These are phyloP conservation scores for Zarea fungicola DNA, from an alignment of 2,329 filamentous ascomycete genomes.

Conservation along the genomic window DNA sequence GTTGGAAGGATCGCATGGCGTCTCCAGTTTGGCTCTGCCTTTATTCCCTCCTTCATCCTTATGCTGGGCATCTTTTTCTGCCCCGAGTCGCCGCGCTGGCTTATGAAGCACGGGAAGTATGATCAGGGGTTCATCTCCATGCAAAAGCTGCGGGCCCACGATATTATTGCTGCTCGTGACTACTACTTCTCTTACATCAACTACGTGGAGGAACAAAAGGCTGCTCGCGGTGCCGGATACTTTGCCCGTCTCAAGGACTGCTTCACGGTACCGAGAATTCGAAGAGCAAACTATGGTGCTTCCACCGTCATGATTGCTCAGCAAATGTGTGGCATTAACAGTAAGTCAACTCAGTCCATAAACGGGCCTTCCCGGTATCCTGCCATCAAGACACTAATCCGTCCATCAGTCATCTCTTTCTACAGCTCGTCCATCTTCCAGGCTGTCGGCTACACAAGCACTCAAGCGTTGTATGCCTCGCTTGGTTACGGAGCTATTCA, in stretches of 20 bases:
- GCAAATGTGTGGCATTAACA: conserved; percentile 49
- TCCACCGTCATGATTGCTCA: conserved; percentile 74
- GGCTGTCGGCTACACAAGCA: conserved; percentile 47
- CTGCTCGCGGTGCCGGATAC: conserved; percentile 24
- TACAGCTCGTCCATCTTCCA: conserved; percentile 58
- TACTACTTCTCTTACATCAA: conserved; percentile 45
- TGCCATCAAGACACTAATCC: conserved; percentile 29
- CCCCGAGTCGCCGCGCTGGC: conserved; percentile 58
- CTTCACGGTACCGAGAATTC: conserved; percentile 62
- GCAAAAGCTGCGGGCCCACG: conserved; percentile 41
- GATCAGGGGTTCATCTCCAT: conserved; percentile 52
- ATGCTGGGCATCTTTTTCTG: conserved; percentile 56
- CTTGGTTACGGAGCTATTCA: conserved; percentile 47
- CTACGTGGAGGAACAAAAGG: conserved; percentile 27
- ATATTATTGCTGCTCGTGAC: conserved; percentile 52
- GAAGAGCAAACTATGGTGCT: conserved; percentile 67
- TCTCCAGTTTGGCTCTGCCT: conserved; percentile 57
- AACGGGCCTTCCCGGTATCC: conserved; percentile 40
- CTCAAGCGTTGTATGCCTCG: conserved; percentile 41
- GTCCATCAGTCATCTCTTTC: conserved; percentile 54
- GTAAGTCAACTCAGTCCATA: conserved; percentile 28
- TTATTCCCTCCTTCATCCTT: conserved; percentile 47
- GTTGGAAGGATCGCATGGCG: conserved; percentile 52
- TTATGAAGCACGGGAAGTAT: conserved; percentile 58
- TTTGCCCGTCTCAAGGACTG: conserved; percentile 42